Percentiles rank a stretch among this genome's conserved stretches.
These are phyloP conservation scores for Parathielavia hyrcaniae DNA, from an alignment of 495 filamentous ascomycete genomes.

Conservation along the genomic window DNA sequence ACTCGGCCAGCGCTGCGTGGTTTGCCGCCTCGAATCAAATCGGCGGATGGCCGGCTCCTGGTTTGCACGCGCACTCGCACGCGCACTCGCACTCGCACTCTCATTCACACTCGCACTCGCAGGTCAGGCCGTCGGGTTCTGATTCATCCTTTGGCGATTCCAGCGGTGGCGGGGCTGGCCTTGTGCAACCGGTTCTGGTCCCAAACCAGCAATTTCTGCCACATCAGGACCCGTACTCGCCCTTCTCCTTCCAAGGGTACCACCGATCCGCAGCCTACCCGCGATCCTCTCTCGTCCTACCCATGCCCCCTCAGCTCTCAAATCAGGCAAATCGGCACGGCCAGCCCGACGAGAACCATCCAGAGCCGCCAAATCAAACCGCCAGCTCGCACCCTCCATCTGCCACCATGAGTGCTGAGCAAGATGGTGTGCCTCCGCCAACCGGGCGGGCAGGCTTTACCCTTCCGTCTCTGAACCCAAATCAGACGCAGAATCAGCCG, in stretches of 20 bases:
- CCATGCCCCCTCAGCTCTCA: not conserved
- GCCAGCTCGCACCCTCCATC: not conserved
- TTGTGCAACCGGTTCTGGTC: conserved; percentile 4
- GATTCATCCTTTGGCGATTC: conserved; percentile 1
- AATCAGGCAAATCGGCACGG: conserved; percentile 1
- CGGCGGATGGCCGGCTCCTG: conserved; percentile 14
- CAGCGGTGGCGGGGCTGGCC: not conserved
- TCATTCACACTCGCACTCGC: not conserved
- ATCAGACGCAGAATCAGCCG: not conserved
- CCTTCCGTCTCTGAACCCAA: conserved; percentile 3
- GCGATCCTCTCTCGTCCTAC: not conserved
- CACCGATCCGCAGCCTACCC: conserved; percentile 4
- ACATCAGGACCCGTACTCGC: conserved; percentile 8
- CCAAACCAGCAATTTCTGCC: conserved; percentile 6
- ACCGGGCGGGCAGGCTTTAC: not conserved
- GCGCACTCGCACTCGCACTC: not conserved
- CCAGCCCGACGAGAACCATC: conserved; percentile 3
- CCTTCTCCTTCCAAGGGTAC: conserved; percentile 3
- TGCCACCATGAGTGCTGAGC: conserved; percentile 1
- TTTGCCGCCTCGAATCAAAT: conserved; percentile 3
- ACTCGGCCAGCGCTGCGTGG: conserved; percentile 20
- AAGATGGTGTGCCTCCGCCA: not conserved
- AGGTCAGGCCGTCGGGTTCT: not conserved
- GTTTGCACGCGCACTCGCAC: not conserved
- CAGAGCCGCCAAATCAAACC: not conserved